phyloP scores from a whole-genome alignment of 148 eudicot genomes.

The Vaccinium myrtillus region DNA sequence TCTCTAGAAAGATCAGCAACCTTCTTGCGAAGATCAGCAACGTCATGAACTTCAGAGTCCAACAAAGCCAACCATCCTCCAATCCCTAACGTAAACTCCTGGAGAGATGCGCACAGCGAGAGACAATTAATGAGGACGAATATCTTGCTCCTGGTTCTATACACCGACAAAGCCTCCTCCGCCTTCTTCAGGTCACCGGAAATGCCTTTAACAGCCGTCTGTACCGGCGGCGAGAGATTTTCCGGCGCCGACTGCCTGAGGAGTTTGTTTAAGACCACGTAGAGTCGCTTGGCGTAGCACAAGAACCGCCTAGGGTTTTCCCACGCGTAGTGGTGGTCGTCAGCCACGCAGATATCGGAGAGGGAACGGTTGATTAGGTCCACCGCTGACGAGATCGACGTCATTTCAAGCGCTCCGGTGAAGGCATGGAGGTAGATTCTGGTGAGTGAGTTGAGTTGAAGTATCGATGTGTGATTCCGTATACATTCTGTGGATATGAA shows the following conservation, averaged over 20 bases:
- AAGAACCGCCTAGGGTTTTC: constrained; percentile 51
- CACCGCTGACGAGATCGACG: constrained; percentile 25
- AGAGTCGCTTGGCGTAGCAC: constrained; percentile 44
- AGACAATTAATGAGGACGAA: constrained; percentile 52
- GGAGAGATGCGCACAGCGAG: constrained; percentile 35
- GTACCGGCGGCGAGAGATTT: constrained; percentile 34
- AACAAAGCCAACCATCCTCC: constrained; percentile 71
- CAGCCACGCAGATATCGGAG: constrained; percentile 26
- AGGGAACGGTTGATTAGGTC: constrained; percentile 37
- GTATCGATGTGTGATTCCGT: not conserved
- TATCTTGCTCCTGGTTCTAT: constrained; percentile 50
- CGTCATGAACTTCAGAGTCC: constrained; percentile 32
- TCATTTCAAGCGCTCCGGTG: constrained; percentile 26
- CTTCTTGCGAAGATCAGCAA: constrained; percentile 47
- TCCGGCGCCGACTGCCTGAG: constrained; percentile 28
- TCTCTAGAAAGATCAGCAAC: constrained; percentile 57
- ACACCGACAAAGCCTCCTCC: constrained; percentile 37
- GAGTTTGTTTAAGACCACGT: constrained; percentile 34
- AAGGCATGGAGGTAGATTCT: constrained; percentile 10
- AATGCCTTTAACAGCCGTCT: constrained; percentile 53
- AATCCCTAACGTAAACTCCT: constrained; percentile 49
- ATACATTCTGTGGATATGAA: not conserved
- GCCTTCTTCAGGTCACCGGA: constrained; percentile 43
- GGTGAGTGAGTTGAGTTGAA: not conserved
- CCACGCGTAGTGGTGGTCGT: constrained; percentile 35